Percentiles rank a stretch among this genome's conserved stretches.
phyloP scores from a whole-genome alignment of 2,329 filamentous ascomycete species.

The Fusarium brevicatenulatum region DNA sequence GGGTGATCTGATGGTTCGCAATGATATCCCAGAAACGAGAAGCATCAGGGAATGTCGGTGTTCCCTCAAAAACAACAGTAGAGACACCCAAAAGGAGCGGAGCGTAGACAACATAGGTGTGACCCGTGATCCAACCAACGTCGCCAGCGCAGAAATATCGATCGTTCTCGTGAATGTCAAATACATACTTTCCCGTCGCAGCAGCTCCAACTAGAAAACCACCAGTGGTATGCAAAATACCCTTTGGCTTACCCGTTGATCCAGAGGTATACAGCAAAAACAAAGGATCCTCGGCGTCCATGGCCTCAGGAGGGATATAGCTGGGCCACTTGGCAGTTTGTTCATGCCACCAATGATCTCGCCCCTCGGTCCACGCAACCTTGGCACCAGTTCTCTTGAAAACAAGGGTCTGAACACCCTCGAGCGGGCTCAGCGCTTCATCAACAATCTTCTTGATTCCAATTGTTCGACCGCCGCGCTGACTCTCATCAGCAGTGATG shows the following conservation, averaged over 20 bases:
- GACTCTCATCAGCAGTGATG: constrained; percentile 93
- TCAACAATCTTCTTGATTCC: constrained; percentile 97
- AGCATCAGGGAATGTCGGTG: constrained; percentile 91
- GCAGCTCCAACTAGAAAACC: constrained; percentile 91
- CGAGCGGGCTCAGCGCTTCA: constrained; percentile 83
- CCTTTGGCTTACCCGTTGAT: constrained; percentile 95
- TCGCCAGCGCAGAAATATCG: constrained; percentile 94
- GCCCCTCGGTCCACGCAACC: constrained; percentile 82
- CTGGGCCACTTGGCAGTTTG: constrained; percentile 91
- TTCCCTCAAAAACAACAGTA: constrained; percentile 94
- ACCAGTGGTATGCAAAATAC: constrained; percentile 91
- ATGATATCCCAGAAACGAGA: constrained; percentile 97
- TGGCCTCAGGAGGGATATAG: constrained; percentile 84
- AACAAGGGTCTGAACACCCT: constrained; percentile 84
- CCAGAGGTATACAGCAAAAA: constrained; percentile 96
- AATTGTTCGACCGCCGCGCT: constrained; percentile 91
- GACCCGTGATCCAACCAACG: constrained; percentile 96
- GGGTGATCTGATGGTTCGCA: constrained; percentile 87
- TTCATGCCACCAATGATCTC: constrained; percentile 96
- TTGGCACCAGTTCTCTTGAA: constrained; percentile 91
- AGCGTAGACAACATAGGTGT: constrained; percentile 95
- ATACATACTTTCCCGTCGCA: constrained; percentile 92
- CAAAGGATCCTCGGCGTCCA: constrained; percentile 90
- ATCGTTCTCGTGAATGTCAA: constrained; percentile 91
- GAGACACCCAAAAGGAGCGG: constrained; percentile 87